Evolutionary conservation across 177 flowering plant species (phyloP).

Genomic region (Vitis hybrid): DNA sequence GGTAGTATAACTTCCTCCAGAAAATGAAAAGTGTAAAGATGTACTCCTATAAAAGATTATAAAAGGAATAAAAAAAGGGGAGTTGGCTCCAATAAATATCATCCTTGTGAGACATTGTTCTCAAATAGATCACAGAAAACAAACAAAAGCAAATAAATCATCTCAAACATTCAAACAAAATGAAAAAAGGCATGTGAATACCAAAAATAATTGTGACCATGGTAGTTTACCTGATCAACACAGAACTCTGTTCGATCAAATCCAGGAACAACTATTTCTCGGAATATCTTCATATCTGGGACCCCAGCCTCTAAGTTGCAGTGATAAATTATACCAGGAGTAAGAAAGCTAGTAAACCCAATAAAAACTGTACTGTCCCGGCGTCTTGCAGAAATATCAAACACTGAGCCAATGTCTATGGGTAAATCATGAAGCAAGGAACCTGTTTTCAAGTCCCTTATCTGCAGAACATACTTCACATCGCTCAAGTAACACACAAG

Average conservation of each 20-base stretch:
- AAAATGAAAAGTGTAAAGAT: too few species aligned
- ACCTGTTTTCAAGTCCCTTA: conserved; percentile 85
- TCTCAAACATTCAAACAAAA: neutral
- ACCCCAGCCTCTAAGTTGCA: conserved; percentile 56
- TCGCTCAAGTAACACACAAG: conserved; percentile 88
- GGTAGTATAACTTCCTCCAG: too few species aligned
- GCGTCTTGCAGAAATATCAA: conserved; percentile 68
- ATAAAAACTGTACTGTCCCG: conserved; percentile 64
- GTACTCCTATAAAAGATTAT: too few species aligned
- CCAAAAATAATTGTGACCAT: neutral
- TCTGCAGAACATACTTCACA: conserved; percentile 80
- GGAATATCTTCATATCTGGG: conserved; percentile 79
- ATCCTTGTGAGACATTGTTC: too few species aligned
- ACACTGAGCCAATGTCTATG: conserved; percentile 81
- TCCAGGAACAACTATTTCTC: conserved; percentile 78
- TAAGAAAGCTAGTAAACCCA: conserved; percentile 86
- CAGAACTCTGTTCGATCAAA: conserved; percentile 83
- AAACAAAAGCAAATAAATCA: too few species aligned
- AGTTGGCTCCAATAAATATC: too few species aligned
- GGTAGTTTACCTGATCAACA: conserved; percentile 77
- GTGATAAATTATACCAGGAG: conserved; percentile 85
- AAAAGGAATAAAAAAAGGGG: too few species aligned
- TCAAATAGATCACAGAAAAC: too few species aligned
- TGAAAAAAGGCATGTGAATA: neutral
- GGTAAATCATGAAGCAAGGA: conserved; percentile 73